Evolutionary conservation across 768 basidiomycete genomes (phyloP), one percentile per base, ranked within the genome.

Genomic region (Phaeolepiota aurea): DNA sequence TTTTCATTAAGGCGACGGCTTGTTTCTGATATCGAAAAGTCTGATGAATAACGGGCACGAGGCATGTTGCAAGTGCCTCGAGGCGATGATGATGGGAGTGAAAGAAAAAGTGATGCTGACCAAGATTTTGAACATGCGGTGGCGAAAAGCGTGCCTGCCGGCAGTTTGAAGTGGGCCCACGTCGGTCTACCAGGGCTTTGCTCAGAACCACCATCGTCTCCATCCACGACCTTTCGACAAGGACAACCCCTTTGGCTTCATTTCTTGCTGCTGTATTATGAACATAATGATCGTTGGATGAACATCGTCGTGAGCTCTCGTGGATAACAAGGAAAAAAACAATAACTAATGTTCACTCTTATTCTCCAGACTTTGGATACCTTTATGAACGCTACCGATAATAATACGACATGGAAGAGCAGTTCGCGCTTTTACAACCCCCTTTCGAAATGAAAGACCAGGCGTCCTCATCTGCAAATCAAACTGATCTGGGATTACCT

Each of bases 251-350:
- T 34, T 22, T 39, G 38, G 14, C 16, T 32, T 32, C 18, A 19
- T 15, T 20, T 37, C 23, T 32, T 31, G 23, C 19, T 10, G 25
- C 35, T 39, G 38, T 35, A 43, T 41, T 36, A 49, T 49, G 48
- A 18, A 13, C 22, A 20, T 38, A 44, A 38, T 30, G 18, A 30
- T 40, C 15, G 36, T 46, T 40, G 40, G 16, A 46, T 51, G 38
- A 55, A 48, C 33, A 44, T 36, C 30, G 32, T 48, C 44, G 52
- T 53, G 32, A 33, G 49, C 51, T 13, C 9, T 5, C 13, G 28
- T 2, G n/a, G n/a, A n/a, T n/a, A n/a, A n/a, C n/a, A n/a, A n/a
- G n/a, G n/a, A n/a, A n/a, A n/a, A n/a, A n/a, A n/a, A n/a, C n/a
- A n/a, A n/a, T n/a, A n/a, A n/a, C 34, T 15, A 14, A 32, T 16